Evolutionary conservation across 2,329 filamentous ascomycete species (phyloP), one percentile per base, ranked within the genome.

Genomic region (Diaporthe australafricana): DNA sequence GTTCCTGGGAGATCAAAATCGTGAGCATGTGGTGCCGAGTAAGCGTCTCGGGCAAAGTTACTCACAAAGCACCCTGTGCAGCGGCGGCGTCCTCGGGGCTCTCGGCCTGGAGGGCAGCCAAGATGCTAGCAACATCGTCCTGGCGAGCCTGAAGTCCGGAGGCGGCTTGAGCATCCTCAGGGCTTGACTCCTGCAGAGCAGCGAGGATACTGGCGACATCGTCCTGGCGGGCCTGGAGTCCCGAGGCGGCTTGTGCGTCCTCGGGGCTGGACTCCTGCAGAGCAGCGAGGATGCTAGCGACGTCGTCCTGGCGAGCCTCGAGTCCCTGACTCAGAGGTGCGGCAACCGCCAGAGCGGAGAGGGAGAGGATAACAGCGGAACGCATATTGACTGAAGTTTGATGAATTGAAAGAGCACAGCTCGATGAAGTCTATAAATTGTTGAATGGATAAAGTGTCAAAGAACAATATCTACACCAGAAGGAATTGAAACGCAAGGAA

Each of bases 311-410:
- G 0, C 60, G 60, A 35, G 32, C 65, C 6, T 69, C 65, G n/a
- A 67, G 25, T 6, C 22, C 52, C 32, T 52, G 66, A 66, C 53
- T 60, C 8, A 72, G 17, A 42, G 70, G 70, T 7, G 70, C 70
- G 42, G 70, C 70, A 42, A 70, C 25, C 7, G 70, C 70, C 48
- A 72, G 22, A 20, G 69, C 47, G 56, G 57, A 56, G 12, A 72
- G 42, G 7, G 66, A 57, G 42, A 68, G n/a, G 35, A 72, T 56
- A 17, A 70, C 57, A 50, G 63, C 52, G 56, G 56, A 70, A 66
- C 56, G 70, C 70, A 72, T 72, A 22, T 63, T 50, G 50, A 47
- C 0, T 35, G 32, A 16, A 14, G 32, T 62, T 14, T 30, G 1
- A 17, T 25, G 7, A 8, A 56, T 22, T 20, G 55, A 32, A 69